Evolutionary conservation across 345 rosid species (phyloP), one percentile per base, ranked within the genome.

Genomic region (Bruguiera parviflora): DNA sequence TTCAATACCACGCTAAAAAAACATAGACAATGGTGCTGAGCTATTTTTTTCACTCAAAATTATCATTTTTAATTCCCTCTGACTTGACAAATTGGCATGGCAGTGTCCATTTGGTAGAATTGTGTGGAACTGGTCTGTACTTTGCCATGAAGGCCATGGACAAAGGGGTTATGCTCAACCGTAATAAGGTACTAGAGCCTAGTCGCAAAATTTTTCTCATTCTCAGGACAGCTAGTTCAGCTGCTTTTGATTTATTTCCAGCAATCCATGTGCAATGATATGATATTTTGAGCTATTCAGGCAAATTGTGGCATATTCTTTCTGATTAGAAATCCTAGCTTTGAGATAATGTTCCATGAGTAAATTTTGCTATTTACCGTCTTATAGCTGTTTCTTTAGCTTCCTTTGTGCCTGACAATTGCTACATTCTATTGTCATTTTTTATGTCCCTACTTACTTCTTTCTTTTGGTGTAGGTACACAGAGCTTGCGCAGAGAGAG

Each of bases 71-170:
- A 60, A 10, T 64, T 59, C 19, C 20, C 19, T 67, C 19, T 13
- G 32, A 52, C 46, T 37, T 32, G 5, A 62, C 66, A 43, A 72
- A 76, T 56, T 33, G 65, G 72, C 58, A 43, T 71, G 74, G 68
- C 82, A 94, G 98, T 79, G 98, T 94, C 65, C 91, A 91, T 74
- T 79, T 94, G 84, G 98, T 94, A 68, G 96, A 94, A 76, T 80
- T 94, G 68, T 74, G 75, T 80, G 98, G 92, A 76, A 84, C 95
- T 15, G 85, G 77, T 47, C 86, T 74, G 52, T 77, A 72, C 59
- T 94, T 87, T 76, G 98, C 98, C 47, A 91, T 94, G 97, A 94
- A 94, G 79, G 95, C 95, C 67, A 94, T 94, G 98, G 98, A 91
- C 79, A 94, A 94, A 79, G 64, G 79, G 65, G 77, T 84, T 32